Evolutionary conservation across 352 stramenopile species (phyloP), one percentile per base, ranked within the genome.

Genomic region (Hyaloperonospora arabidopsidis): DNA sequence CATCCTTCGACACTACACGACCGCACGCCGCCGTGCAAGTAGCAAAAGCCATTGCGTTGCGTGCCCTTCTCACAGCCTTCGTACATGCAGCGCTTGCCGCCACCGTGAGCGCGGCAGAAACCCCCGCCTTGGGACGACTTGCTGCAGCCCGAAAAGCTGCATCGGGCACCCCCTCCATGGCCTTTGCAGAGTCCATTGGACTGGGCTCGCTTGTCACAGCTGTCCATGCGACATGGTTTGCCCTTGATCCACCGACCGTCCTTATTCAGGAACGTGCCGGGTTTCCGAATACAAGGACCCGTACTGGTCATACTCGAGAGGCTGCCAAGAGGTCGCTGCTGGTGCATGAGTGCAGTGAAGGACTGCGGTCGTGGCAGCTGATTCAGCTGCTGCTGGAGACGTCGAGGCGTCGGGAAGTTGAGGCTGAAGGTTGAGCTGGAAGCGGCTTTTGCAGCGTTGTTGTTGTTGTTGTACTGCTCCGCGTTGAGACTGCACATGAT

Each of bases 201-300:
- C 62, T 92, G 81, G 35, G 79, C 81, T 29, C 76, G 74, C 64
- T 89, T 89, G 49, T 89, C 78, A 47, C 80, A 90, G 15, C 67
- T 66, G 54, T 79, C 67, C 59, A 84, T 79, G 46, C 73, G 75
- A 61, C 80, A 91, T 8, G 76, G 78, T 60, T 91, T 91, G 65
- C 80, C 80, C 67, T 90, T 90, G 68, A 90, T 90, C 80, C 80
- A 91, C 1, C 80, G 80, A n/a, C 80, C 80, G 57, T 91, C 80
- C 72, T 91, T 91, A 65, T 91, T 91, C 11, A 91, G 65, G 63
- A 91, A 91, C n/a, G 80, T 91, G 23, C 80, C 80, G 2, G 80
- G 78, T 48, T 87, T 86, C 52, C 80, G 78, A 10, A 79, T 61
- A 45, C 73, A 79, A 25, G 76, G 67, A 32, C 68, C 62, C 21